These are phyloP conservation scores for Lecanicillium sp. DNA, from an alignment of 2,329 filamentous ascomycete genomes.

Conservation along the genomic window DNA sequence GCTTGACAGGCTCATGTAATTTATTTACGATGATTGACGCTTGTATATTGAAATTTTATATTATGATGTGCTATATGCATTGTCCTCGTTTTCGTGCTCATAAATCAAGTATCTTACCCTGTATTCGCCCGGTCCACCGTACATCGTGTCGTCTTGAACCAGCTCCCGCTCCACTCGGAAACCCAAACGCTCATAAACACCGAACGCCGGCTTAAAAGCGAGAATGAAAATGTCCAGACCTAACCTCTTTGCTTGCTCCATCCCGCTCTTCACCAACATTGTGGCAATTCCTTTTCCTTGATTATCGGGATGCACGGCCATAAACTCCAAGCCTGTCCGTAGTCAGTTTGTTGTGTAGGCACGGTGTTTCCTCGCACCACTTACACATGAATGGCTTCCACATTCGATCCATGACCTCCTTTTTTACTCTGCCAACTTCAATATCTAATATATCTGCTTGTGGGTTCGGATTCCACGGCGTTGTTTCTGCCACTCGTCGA, in stretches of 20 bases:
- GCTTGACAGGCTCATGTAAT: no score
- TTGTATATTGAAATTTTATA: no score
- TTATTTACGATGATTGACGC: no score
- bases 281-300: slow-evolving; percentile 18
- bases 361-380: neutral
- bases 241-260: slow-evolving; percentile 15
- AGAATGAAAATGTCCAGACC: slow-evolving; percentile 17
- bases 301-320: slow-evolving; percentile 20
- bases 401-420: slow-evolving; percentile 1
- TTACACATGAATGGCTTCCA: slow-evolving; percentile 9
- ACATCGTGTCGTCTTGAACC: slow-evolving; percentile 17
- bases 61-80: no score
- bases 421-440: slow-evolving; percentile 5
- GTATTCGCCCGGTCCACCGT: neutral
- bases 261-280: slow-evolving; percentile 16
- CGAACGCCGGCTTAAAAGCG: slow-evolving; percentile 13
- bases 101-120: neutral
- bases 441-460: slow-evolving; percentile 1
- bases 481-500: slow-evolving; percentile 4
- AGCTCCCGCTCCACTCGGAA: slow-evolving; percentile 15
- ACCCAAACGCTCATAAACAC: slow-evolving; percentile 16
- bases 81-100: no score
- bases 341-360: neutral
- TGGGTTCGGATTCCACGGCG: slow-evolving; percentile 10
- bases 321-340: slow-evolving; percentile 16